Conservation (phyloP, 148 eudicot genomes). For the Nepenthes gracilis region DNA sequence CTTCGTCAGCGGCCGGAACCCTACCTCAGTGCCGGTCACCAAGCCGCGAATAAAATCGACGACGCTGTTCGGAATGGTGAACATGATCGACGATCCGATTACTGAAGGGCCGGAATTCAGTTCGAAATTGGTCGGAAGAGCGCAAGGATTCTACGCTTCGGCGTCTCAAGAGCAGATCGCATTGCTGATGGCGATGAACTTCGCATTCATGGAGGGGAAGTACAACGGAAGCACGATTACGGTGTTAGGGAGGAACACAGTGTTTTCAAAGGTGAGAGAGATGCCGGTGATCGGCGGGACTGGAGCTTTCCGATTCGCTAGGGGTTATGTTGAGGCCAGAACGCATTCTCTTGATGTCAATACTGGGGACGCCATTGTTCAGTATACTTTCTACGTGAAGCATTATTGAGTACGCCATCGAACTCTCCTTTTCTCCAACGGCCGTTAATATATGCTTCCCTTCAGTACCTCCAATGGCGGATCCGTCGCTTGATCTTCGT, state of each 20-base stretch:
- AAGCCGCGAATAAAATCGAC: slow-evolving; percentile 1
- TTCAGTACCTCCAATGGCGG: too few species aligned
- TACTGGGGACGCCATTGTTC: slow-evolving; percentile 25
- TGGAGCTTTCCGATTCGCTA: slow-evolving; percentile 37
- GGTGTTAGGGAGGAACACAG: slow-evolving; percentile 29
- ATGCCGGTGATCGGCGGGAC: slow-evolving; percentile 51
- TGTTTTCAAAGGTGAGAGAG: slow-evolving; percentile 17
- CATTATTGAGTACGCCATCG: slow-evolving; percentile 17
- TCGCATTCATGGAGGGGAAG: slow-evolving; percentile 23
- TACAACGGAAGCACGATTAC: slow-evolving; percentile 37
- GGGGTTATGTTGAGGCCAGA: slow-evolving; percentile 38
- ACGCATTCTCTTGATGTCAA: slow-evolving; percentile 13
- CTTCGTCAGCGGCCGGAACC: slow-evolving; percentile 25
- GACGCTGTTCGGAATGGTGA: slow-evolving; percentile 8
- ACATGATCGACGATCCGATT: slow-evolving; percentile 30
- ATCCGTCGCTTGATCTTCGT: too few species aligned
- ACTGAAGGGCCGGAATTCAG: slow-evolving; percentile 23
- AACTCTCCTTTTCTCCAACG: too few species aligned
- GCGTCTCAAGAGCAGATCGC: slow-evolving; percentile 15
- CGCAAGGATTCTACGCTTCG: slow-evolving; percentile 34
- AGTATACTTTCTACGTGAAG: slow-evolving; percentile 23
- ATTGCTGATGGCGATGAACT: slow-evolving; percentile 34
- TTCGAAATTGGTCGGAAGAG: slow-evolving; percentile 24
- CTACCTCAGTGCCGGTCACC: slow-evolving; percentile 32
- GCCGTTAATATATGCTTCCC: too few species aligned